phyloP scores from a whole-genome alignment of 2,329 filamentous ascomycete species.

The Epichloe baconii region DNA sequence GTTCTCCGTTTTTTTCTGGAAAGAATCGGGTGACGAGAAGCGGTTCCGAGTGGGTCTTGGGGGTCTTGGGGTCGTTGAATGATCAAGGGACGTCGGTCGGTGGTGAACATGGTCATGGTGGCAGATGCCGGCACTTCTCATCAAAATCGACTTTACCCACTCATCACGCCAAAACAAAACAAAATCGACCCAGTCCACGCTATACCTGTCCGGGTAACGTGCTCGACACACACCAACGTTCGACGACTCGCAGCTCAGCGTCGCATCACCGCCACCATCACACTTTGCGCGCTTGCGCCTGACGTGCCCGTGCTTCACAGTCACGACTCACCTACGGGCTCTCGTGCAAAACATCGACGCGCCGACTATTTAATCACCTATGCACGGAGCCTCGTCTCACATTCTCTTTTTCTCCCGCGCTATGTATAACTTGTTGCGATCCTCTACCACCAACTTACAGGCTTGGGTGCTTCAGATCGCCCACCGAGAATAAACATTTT shows the following conservation, averaged over 20 bases:
- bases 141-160: not conserved
- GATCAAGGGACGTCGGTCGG: no score
- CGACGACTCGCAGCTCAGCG: not conserved
- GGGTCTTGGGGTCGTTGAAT: no score
- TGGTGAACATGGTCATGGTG: no score
- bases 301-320: not conserved
- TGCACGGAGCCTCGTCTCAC: not conserved
- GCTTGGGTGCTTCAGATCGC: not conserved
- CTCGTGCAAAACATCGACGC: not conserved
- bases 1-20: no score
- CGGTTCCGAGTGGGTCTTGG: no score
- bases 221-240: not conserved
- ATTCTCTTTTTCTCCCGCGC: not conserved
- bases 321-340: not conserved
- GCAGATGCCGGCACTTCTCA: no score
- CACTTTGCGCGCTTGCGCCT: not conserved
- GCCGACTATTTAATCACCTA: not conserved
- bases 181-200: not conserved
- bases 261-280: not conserved
- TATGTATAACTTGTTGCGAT: slow-evolving; percentile 2
- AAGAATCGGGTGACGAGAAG: no score
- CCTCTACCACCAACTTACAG: not conserved
- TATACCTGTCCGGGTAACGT: not conserved
- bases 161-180: not conserved
- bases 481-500: not conserved